Evolutionary conservation across 2,329 filamentous ascomycete species (phyloP), one percentile per base, ranked within the genome.

Genomic region (Cercospora beticola): DNA sequence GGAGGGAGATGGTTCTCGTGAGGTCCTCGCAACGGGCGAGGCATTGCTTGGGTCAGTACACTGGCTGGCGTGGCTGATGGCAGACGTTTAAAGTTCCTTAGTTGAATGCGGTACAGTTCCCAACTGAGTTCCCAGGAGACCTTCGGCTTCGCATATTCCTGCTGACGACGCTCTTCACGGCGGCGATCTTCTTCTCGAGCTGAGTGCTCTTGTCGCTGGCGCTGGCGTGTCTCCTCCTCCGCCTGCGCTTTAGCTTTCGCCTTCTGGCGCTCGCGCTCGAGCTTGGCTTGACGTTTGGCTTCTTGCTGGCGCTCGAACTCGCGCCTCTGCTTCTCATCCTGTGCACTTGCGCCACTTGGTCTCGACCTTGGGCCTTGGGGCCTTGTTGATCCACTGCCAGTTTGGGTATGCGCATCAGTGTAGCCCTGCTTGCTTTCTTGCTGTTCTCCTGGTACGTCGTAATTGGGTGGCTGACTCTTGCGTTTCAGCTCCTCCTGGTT

Each of bases 221-320:
- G n/a, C 52, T 61, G 8, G 7, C 40, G 33, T 49, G 36, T 54
- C 56, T 65, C 64, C n/a, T 61, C 31, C n/a, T 65, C 64, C 8
- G 30, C 64, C 60, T 30, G 33, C n/a, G 54, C 64, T 36, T 12
- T 31, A 5, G 33, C 28, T 36, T 62, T 46, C 5, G 31, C 58
- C 58, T 52, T 18, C 43, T 49, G 46, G 23, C 46, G 56, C 58
- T 54, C 33, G 16, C 43, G 57, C 33, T 59, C 60, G 26, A 43
- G 60, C 26, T 33, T n/a, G 12, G 60, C 23, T 31, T 61, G 64
- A 46, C 54, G 64, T 54, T 31, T 46, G n/a, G 52, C 46, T 36
- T 64, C 62, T 40, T 64, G 40, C 21, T 30, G 30, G 10, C 62
- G 62, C n/a, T 64, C 33, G n/a, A 16, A 58, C 18, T 64, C 49